A percentile compares a stretch with the other conserved stretches of the same genome.
These are phyloP conservation scores for Euphorbia lathyris DNA, from an alignment of 345 rosid species.

Conservation along the genomic window DNA sequence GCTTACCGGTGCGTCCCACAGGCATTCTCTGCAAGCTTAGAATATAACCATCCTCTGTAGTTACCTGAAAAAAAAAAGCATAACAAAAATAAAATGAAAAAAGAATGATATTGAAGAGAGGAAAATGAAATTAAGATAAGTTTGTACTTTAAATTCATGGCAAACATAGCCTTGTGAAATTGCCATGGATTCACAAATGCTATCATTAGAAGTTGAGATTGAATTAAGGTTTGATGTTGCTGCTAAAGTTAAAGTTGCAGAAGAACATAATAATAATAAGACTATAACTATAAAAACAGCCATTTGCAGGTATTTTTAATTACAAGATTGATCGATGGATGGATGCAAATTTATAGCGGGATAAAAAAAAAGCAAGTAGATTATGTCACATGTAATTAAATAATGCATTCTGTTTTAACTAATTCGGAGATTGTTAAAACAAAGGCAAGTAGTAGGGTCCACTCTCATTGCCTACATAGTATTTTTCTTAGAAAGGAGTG, in stretches of 20 bases:
- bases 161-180: constrained; percentile 35
- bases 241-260: constrained; percentile 17
- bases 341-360: no score
- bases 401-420: constrained; percentile 8
- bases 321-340: background rate
- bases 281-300: constrained; percentile 2
- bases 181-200: constrained; percentile 32
- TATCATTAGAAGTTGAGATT: background rate
- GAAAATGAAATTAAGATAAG: background rate
- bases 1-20: constrained; percentile 15
- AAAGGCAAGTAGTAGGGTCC: constrained; percentile 6
- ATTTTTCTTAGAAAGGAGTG: no score
- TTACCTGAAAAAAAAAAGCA: constrained; percentile 37
- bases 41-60: constrained; percentile 50
- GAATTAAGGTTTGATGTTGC: constrained; percentile 15
- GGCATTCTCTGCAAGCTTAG: constrained; percentile 49
- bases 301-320: constrained; percentile 8
- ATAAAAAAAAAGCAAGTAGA: background rate
- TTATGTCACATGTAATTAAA: constrained; percentile 6
- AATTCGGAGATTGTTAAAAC: background rate
- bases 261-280: background rate
- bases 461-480: no score
- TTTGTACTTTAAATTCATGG: constrained; percentile 34
- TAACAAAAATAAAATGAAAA: no score
- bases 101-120: background rate